These are phyloP conservation scores for Leccinum arenicola DNA, from an alignment of 768 basidiomycete genomes.

Conservation along the genomic window DNA sequence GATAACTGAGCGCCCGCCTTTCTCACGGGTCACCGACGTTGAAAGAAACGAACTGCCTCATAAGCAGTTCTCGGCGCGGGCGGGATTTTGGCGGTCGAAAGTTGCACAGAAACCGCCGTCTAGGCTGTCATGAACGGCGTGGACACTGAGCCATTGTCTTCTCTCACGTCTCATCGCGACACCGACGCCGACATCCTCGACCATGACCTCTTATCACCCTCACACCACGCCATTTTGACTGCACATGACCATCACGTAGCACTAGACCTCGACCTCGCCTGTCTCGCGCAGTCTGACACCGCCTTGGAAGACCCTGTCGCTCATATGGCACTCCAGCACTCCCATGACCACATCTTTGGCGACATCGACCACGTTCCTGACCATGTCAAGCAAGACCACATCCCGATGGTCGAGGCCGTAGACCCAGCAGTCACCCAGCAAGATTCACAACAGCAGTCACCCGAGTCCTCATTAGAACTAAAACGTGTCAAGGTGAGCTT, in stretches of 20 bases:
- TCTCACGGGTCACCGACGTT: conserved; percentile 24
- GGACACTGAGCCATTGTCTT: conserved; percentile 33
- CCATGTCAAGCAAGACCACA: conserved; percentile 31
- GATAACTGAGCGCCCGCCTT: conserved; percentile 12
- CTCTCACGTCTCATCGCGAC: conserved; percentile 30
- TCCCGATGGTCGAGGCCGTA: conserved; percentile 34
- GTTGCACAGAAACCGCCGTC: conserved; percentile 19
- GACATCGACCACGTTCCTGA: conserved; percentile 35
- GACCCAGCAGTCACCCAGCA: conserved; percentile 43
- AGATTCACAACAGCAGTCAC: conserved; percentile 58
- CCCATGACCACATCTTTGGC: conserved; percentile 32
- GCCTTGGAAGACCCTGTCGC: conserved; percentile 24
- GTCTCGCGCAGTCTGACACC: conserved; percentile 26
- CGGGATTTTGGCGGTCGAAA: conserved; percentile 21
- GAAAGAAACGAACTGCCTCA: conserved; percentile 23
- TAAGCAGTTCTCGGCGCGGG: conserved; percentile 19
- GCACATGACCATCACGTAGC: conserved; percentile 33
- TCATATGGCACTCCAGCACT: conserved; percentile 28
- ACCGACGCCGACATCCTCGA: conserved; percentile 32
- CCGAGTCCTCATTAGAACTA: conserved; percentile 68
- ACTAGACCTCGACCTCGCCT: conserved; percentile 28
- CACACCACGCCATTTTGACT: conserved; percentile 27
- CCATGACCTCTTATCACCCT: conserved; percentile 32
- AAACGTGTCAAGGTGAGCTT: conserved; percentile 80
- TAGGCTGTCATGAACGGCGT: conserved; percentile 42